Evolutionary conservation across 805 yeast species (phyloP).

Genomic region (Priceomyces medius): DNA sequence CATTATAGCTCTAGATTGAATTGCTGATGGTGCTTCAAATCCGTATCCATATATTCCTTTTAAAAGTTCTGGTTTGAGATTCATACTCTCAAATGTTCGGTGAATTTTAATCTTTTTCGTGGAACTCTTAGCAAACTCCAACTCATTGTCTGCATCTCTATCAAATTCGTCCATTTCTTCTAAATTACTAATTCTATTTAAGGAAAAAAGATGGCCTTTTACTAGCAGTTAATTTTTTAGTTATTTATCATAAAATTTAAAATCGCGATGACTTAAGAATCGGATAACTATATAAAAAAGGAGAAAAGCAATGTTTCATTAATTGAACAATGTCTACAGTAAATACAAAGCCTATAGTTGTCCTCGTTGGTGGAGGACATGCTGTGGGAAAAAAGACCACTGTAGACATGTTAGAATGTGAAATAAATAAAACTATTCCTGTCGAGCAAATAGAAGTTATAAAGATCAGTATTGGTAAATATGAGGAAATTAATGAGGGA

Average conservation of each 20-base stretch:
- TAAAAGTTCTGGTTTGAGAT: slow-evolving; percentile 36
- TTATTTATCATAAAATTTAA: background rate
- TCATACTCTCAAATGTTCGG: slow-evolving; percentile 44
- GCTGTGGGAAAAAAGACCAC: slow-evolving; percentile 53
- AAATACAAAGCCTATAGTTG: slow-evolving; percentile 19
- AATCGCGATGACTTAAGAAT: background rate
- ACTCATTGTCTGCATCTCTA: slow-evolving; percentile 54
- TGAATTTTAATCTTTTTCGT: slow-evolving; percentile 58
- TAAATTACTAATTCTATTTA: background rate
- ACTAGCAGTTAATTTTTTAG: background rate
- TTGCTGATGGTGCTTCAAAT: slow-evolving; percentile 94
- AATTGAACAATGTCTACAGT: background rate
- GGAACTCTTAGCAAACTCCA: slow-evolving; percentile 40
- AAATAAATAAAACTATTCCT: slow-evolving; percentile 16
- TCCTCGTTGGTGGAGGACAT: slow-evolving; percentile 63
- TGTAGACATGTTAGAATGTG: slow-evolving; percentile 34
- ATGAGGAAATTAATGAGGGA: slow-evolving; percentile 16
- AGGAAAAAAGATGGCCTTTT: slow-evolving; percentile 2
- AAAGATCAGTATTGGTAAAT: slow-evolving; percentile 47
- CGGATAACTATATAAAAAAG: slow-evolving; percentile 1
- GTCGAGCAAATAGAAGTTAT: slow-evolving; percentile 19
- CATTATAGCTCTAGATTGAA: slow-evolving; percentile 94
- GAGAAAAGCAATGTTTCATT: background rate
- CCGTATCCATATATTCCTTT: slow-evolving; percentile 81
- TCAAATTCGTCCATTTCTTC: slow-evolving; percentile 50